These are phyloP conservation scores for Lipomyces starkeyi DNA, from an alignment of 805 yeast species.

Conservation along the genomic window DNA sequence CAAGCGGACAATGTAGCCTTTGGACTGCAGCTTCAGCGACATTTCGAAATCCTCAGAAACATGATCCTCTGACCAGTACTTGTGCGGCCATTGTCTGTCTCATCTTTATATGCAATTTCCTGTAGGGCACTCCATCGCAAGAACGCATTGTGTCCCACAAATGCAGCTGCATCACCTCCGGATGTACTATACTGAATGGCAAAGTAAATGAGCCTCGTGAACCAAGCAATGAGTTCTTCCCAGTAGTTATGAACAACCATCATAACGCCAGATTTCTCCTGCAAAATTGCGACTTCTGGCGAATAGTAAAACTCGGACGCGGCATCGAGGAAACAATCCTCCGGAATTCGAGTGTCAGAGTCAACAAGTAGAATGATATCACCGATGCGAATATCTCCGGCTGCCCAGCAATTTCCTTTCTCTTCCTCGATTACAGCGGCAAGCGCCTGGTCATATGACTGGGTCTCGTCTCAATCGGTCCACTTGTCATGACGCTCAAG, in stretches of 20 bases:
- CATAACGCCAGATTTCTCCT: constrained; percentile 27
- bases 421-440: constrained; percentile 15
- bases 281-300: constrained; percentile 27
- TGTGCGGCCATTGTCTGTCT: constrained; percentile 6
- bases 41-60: constrained; percentile 32
- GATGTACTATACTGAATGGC: constrained; percentile 25
- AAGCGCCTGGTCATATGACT: constrained; percentile 14
- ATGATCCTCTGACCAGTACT: constrained; percentile 28
- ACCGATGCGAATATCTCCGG: constrained; percentile 27
- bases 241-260: constrained; percentile 29
- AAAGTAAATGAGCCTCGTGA: constrained; percentile 24
- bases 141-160: constrained; percentile 31
- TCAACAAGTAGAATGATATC: constrained; percentile 24
- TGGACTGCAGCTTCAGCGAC: constrained; percentile 21
- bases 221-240: constrained; percentile 29
- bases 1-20: constrained; percentile 21
- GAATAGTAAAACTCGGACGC: constrained; percentile 21
- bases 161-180: constrained; percentile 28
- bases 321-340: constrained; percentile 29
- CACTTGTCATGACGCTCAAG: constrained; percentile 16
- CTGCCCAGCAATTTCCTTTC: constrained; percentile 17
- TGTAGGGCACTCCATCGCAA: constrained; percentile 30
- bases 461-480: constrained; percentile 17
- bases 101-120: constrained; percentile 23
- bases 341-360: constrained; percentile 26